Evolutionary conservation across 1,284 basidiomycete genomes (phyloP), one percentile per base, ranked within the genome.

Genomic region (Vanrija sp.): DNA sequence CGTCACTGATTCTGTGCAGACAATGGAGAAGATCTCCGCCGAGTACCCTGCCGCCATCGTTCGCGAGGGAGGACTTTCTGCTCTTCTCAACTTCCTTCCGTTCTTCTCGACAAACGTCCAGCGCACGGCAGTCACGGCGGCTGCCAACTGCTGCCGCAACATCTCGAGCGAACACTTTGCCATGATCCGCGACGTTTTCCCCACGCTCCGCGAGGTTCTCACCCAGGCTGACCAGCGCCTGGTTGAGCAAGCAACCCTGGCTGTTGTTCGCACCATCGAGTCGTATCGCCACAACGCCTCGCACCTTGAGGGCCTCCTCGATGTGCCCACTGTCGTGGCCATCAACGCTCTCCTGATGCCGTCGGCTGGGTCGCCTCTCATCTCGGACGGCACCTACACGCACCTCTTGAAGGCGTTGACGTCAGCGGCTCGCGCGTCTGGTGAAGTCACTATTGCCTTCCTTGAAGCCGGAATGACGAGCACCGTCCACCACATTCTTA

Each of bases 101-200:
- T 97, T 97, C 79, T 96, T 97, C 78, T 93, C 91, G 12, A 96
- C 93, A 63, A 90, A 92, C 46, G 92, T 96, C 8, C 94, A 97
- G 73, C 84, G 94, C 52, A 96, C 91, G 0, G 94, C 94, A 18
- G 81, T 97, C n/a, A 92, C 94, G 64, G 92, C 93, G 18, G 92
- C 92, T 5, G 88, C 93, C 29, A 96, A 96, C 67, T 97, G 94
- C 67, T 96, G 93, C 74, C 85, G 91, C 50, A 91, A 91, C 69
- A 83, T 95, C 49, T 87, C 90, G 6, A 73, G 86, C 43, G 93
- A 96, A 57, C 85, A 89, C 70, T 93, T 92, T 75, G 72, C 83
- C 40, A 91, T 91, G 85, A 86, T 96, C 67, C 84, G 83, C 48
- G 87, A 87, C 49, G 89, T 91, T 43, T 93, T 94, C 85, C 86